Base-by-base conservation (phyloP, 805 yeast species). In the Saccharomycopsis sp. region DNA sequence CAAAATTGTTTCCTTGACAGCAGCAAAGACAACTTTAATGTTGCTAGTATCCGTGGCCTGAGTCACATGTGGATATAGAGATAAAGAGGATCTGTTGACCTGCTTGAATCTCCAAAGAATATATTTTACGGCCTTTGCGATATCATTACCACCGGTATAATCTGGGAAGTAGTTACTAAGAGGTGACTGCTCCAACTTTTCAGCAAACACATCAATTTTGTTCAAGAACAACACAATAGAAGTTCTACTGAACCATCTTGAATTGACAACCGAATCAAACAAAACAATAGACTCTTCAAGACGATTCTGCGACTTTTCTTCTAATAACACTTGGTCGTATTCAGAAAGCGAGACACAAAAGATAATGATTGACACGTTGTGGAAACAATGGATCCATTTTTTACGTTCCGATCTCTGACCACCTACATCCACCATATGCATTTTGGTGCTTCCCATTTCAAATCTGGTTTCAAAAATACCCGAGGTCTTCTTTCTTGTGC, bases 381-480 rank as follows among this genome's bases (percentile, higher is more conserved):
- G 97, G 67, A 94, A 94, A 68, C 97, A 89, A 72, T 94, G 96
- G 62, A 94, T 91, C 99, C 99, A 94, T 72, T 94, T 92, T 65
- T 86, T 83, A 61, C 97, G 78, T 70, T 92, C 97, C 20, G 89
- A 83, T 61, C 97, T 75, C 73, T 92, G 97, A 1, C 99, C 99
- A 56, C 97, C 97, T 53, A 92, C 97, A 70, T 92, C 97, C 67
- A 76, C 84, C 65, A 86, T 76, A 65, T 84, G 88, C 54, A 86
- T 73, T 65, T 79, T 78, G 47, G 85, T 69, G 53, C 64, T 64
- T 25, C 83, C 84, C 82, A 91, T 79, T 60, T 83, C 84, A 66
- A 92, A 88, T 58, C 80, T 78, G 59, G 89, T 84, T 69, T 91
- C 97, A 66, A 85, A 89, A 22, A 92, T 89, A 72, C 97, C 97